Evolutionary conservation across 73 alveolate species (phyloP).

Genomic region (Tetrahymena malaccensis): DNA sequence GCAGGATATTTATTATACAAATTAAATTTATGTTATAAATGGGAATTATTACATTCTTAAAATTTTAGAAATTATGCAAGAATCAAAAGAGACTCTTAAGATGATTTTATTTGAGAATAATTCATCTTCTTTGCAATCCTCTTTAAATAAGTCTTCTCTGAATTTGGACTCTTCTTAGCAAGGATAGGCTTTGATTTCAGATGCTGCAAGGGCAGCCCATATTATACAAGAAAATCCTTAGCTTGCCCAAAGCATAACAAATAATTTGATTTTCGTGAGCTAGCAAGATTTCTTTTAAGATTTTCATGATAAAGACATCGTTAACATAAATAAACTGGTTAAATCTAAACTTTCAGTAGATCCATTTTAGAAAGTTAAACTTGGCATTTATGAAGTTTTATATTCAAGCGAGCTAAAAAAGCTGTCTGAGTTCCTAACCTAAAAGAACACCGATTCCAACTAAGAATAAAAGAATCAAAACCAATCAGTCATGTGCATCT

Average conservation of each 20-base stretch:
- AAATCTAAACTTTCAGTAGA: neutral
- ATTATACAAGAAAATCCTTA: neutral
- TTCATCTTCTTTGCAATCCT: neutral
- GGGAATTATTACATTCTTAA: neutral
- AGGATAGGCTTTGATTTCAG: neutral
- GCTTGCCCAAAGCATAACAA: neutral
- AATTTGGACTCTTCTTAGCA: neutral
- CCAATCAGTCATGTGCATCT: neutral
- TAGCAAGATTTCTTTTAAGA: neutral
- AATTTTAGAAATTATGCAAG: neutral
- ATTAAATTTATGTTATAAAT: neutral
- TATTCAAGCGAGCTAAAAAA: neutral
- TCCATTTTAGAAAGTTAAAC: neutral
- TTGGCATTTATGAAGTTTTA: neutral
- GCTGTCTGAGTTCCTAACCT: neutral
- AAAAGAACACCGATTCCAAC: neutral
- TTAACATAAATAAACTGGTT: neutral
- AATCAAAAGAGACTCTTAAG: neutral
- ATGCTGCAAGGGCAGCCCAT: neutral
- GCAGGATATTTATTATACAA: neutral
- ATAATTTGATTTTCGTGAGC: neutral
- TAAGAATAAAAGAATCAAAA: neutral
- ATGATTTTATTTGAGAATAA: neutral
- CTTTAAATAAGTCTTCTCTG: neutral
- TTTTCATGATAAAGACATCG: neutral